These are phyloP conservation scores for Ophiocordyceps australis DNA, from an alignment of 2,329 filamentous ascomycete species.

Conservation along the genomic window DNA sequence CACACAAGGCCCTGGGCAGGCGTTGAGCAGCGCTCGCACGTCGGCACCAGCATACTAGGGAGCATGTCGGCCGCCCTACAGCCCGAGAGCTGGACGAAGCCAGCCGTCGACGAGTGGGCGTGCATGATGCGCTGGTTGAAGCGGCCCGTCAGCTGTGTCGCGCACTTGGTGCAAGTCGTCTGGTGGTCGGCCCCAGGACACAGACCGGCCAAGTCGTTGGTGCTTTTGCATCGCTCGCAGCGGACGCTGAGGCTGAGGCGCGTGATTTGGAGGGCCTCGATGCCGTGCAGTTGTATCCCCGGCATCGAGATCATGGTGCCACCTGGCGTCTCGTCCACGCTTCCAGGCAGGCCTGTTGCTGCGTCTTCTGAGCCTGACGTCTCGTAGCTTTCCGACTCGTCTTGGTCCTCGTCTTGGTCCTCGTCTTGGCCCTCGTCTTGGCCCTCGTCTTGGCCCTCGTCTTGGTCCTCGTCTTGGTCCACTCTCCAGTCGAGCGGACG, in stretches of 20 bases:
- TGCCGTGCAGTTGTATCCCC: slow-evolving; percentile 54
- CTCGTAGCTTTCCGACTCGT: slow-evolving; percentile 22
- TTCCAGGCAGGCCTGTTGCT: slow-evolving; percentile 2
- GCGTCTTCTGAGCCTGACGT: slow-evolving; percentile 13
- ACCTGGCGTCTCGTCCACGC: slow-evolving; percentile 27
- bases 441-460: slow-evolving; percentile 18
- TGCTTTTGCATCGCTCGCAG: slow-evolving; percentile 62
- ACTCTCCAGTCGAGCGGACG: slow-evolving; percentile 60
- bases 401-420: slow-evolving; percentile 17
- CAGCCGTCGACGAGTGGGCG: slow-evolving; percentile 52
- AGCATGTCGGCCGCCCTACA: slow-evolving; percentile 62
- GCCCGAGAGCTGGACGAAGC: slow-evolving; percentile 60
- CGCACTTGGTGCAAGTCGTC: slow-evolving; percentile 40
- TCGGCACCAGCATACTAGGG: slow-evolving; percentile 63
- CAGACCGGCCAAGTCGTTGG: slow-evolving; percentile 50
- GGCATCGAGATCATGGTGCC: slow-evolving; percentile 71
- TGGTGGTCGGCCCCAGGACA: slow-evolving; percentile 33
- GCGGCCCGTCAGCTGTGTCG: slow-evolving; percentile 26
- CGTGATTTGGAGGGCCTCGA: slow-evolving; percentile 56
- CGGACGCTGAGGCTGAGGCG: slow-evolving; percentile 54
- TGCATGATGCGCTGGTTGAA: slow-evolving; percentile 58
- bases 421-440: slow-evolving; percentile 28
- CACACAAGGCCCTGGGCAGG: slow-evolving; percentile 49
- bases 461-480: slow-evolving; percentile 29
- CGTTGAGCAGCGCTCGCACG: slow-evolving; percentile 60